Evolutionary conservation across 306 rosid genomes (phyloP).

Genomic region (Trifolium pratense): DNA sequence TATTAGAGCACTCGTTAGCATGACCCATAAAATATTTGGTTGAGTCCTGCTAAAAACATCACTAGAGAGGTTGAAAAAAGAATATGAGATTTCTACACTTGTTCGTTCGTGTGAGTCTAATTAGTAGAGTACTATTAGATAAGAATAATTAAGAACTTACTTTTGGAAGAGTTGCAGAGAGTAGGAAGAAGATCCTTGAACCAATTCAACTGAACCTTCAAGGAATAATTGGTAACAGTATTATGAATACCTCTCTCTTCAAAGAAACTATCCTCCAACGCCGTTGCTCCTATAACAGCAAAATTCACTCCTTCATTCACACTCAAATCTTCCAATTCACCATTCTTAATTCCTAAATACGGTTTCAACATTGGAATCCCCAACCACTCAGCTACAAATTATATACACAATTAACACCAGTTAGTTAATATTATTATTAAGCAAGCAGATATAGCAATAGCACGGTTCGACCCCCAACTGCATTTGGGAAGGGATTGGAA

Average conservation of each 20-base stretch:
- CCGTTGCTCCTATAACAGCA: slow-evolving; percentile 71
- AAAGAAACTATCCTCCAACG: slow-evolving; percentile 45
- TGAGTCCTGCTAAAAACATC: too few species aligned
- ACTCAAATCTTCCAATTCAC: slow-evolving; percentile 5
- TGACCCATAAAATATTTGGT: too few species aligned
- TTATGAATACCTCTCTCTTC: slow-evolving; percentile 25
- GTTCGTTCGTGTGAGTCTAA: too few species aligned
- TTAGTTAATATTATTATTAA: too few species aligned
- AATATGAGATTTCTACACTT: too few species aligned
- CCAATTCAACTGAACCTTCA: slow-evolving; percentile 56
- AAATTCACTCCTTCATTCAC: slow-evolving; percentile 53
- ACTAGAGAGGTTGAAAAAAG: too few species aligned
- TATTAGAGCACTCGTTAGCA: too few species aligned
- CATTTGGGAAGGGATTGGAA: too few species aligned
- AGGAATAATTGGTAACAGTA: slow-evolving; percentile 43
- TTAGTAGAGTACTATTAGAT: too few species aligned
- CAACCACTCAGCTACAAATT: slow-evolving; percentile 51
- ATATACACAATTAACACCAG: not conserved
- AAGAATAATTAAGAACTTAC: slow-evolving; percentile 17
- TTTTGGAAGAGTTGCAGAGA: slow-evolving; percentile 45
- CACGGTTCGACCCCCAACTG: too few species aligned
- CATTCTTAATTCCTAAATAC: slow-evolving; percentile 42
- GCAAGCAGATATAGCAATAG: too few species aligned
- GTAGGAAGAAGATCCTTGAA: slow-evolving; percentile 48
- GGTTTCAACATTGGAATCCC: slow-evolving; percentile 57